Evolutionary conservation across 2,329 filamentous ascomycete species (phyloP).

Genomic region (Cytospora leucostoma): DNA sequence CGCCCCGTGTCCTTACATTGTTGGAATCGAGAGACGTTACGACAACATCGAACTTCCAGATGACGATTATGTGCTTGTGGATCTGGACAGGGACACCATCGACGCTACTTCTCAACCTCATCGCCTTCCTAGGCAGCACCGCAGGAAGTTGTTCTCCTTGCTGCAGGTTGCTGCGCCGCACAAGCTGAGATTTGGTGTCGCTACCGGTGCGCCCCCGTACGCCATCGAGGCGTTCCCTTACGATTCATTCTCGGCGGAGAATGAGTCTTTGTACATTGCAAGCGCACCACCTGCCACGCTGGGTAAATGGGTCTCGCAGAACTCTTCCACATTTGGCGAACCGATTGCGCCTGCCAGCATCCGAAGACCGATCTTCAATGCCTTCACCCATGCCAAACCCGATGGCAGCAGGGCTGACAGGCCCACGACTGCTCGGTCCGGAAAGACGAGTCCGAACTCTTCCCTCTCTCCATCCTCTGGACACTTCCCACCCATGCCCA

Average conservation of each 20-base stretch:
- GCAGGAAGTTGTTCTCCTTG: slow-evolving; percentile 84
- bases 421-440: slow-evolving; percentile 72
- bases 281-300: slow-evolving; percentile 70
- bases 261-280: slow-evolving; percentile 74
- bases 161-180: slow-evolving; percentile 90
- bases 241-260: slow-evolving; percentile 87
- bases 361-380: slow-evolving; percentile 80
- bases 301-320: slow-evolving; percentile 84
- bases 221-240: slow-evolving; percentile 90
- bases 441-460: slow-evolving; percentile 61
- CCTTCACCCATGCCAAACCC: slow-evolving; percentile 76
- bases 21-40: slow-evolving; percentile 91
- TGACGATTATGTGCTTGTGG: slow-evolving; percentile 93
- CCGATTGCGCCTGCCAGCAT: slow-evolving; percentile 53
- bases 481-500: slow-evolving; percentile 74
- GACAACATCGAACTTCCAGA: slow-evolving; percentile 84
- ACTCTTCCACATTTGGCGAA: slow-evolving; percentile 83
- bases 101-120: slow-evolving; percentile 80
- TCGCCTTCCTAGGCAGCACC: slow-evolving; percentile 81
- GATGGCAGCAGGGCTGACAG: slow-evolving; percentile 70
- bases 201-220: slow-evolving; percentile 87
- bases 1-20: slow-evolving; percentile 94
- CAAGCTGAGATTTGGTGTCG: slow-evolving; percentile 81
- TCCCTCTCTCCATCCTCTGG: slow-evolving; percentile 76
- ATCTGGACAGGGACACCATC: slow-evolving; percentile 88